Evolutionary conservation across 2,329 filamentous ascomycete species (phyloP), one percentile per base, ranked within the genome.

Genomic region (Aureobasidium zeae): DNA sequence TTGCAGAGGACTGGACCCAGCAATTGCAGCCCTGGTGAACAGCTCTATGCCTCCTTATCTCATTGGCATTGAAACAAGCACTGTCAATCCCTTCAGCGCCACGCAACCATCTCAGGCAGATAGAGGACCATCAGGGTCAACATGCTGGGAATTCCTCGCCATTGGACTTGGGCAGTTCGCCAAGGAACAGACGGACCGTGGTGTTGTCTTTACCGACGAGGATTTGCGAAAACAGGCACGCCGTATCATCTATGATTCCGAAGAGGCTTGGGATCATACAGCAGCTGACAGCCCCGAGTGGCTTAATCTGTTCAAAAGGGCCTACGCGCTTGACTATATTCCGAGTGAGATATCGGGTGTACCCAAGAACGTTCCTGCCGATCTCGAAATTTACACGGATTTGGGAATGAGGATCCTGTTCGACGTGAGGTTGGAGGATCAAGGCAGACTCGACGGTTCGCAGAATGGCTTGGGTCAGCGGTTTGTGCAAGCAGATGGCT

Each of bases 1-100:
- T 3, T 74, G 71, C 51, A 65, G 73, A 53, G 73, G 73, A 3
- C 54, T 76, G 4, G 67, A 70, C 46, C 57, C 66, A 8, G 60
- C 64, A 16, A 63, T 72, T 9, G 68, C 68, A 5, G 61, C 66
- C 3, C 63, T 67, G 31, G 69, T 72, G 41, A 68, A 65, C 2
- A 70, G 69, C 44, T 68, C 68, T 3, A 72, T 72, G 68, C 69
- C 69, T 11, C 69, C 69, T 4, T 72, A 71, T 47, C 59, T 72
- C 7, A 72, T 72, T 31, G 67, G 66, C 19, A 64, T 67, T 25
- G 69, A 72, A 50, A 61, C 61, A 37, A 63, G 61, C 44, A 64
- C 61, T 17, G 66, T 66, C 0, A 62, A 65, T 37, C 69, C 69
- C 0, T 72, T 71, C 53, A 67, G 63, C n/a, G 69, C 69, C 0